Conservation (phyloP, 1,284 basidiomycete genomes). For the Gyrodon tennesseensis region DNA sequence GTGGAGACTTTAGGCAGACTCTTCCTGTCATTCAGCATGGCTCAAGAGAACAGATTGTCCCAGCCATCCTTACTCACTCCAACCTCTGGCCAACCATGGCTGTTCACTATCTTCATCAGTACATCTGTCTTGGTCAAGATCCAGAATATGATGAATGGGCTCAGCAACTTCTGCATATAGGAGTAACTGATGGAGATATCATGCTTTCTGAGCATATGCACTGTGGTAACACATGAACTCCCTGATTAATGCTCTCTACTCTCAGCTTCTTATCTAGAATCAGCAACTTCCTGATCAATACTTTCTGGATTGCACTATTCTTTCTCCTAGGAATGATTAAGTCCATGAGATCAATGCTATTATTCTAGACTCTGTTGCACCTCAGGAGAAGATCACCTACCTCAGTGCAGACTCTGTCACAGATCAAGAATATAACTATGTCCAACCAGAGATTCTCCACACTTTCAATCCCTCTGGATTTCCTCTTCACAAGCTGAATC, state of each 20-base stretch:
- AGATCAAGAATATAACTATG: constrained; percentile 15
- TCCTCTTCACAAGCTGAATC: constrained; percentile 35
- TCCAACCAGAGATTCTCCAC: constrained; percentile 35
- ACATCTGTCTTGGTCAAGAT: neutral
- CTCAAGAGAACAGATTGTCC: too few relatives aligned
- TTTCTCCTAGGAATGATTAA: constrained; percentile 13
- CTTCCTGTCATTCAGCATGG: too few relatives aligned
- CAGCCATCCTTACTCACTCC: too few relatives aligned
- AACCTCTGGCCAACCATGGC: neutral
- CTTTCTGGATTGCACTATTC: constrained; percentile 28
- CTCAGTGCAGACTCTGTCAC: constrained; percentile 15
- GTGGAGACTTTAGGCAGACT: too few relatives aligned
- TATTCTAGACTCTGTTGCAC: constrained; percentile 13
- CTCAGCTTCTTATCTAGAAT: neutral
- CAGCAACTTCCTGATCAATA: constrained; percentile 14
- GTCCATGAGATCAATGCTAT: constrained; percentile 26
- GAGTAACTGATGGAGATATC: constrained; percentile 36
- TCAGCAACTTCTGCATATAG: constrained; percentile 48
- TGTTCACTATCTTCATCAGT: neutral
- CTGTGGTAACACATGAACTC: constrained; percentile 15
- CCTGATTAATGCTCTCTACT: constrained; percentile 32
- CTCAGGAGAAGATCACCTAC: neutral
- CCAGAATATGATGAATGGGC: constrained; percentile 40
- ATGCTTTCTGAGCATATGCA: constrained; percentile 40
- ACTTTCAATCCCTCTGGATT: constrained; percentile 34